phyloP scores from a whole-genome alignment of 1,139 yeast species.

The Wickerhamomyces sp. region DNA sequence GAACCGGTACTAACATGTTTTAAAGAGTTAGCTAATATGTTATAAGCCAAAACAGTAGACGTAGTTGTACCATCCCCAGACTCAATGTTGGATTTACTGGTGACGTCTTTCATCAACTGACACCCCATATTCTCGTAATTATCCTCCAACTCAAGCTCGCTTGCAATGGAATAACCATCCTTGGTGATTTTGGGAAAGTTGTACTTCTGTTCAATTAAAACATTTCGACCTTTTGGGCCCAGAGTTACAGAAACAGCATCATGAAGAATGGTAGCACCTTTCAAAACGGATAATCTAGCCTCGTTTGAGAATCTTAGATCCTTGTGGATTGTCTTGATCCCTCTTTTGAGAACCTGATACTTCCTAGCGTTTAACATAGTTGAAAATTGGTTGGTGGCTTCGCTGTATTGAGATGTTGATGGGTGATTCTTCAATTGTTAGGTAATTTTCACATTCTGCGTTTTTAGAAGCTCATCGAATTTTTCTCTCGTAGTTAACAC shows the following conservation, averaged over 20 bases:
- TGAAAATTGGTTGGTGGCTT: not conserved
- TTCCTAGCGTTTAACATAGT: not conserved
- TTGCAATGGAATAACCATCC: conserved; percentile 23
- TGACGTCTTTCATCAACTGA: conserved; percentile 21
- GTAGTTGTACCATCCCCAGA: conserved; percentile 26
- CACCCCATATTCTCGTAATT: conserved; percentile 21
- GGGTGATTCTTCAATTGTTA: not conserved
- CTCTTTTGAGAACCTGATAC: not conserved
- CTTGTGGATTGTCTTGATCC: conserved; percentile 20
- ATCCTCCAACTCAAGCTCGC: conserved; percentile 16
- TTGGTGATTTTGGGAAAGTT: conserved; percentile 24
- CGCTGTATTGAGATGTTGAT: not conserved
- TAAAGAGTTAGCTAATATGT: conserved; percentile 18
- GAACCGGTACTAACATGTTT: conserved; percentile 22
- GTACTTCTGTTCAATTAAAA: conserved; percentile 22
- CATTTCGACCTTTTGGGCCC: conserved; percentile 25
- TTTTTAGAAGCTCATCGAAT: not conserved
- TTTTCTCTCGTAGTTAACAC: not conserved
- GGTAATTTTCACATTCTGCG: not conserved
- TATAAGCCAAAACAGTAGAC: conserved; percentile 22
- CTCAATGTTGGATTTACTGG: conserved; percentile 20
- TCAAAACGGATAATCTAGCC: conserved; percentile 20
- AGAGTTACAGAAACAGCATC: conserved; percentile 23
- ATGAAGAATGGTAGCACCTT: conserved; percentile 22
- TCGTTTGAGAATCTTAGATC: conserved; percentile 20